Evolutionary conservation across 1,284 basidiomycete species (phyloP).

Genomic region (Tilletia caries): DNA sequence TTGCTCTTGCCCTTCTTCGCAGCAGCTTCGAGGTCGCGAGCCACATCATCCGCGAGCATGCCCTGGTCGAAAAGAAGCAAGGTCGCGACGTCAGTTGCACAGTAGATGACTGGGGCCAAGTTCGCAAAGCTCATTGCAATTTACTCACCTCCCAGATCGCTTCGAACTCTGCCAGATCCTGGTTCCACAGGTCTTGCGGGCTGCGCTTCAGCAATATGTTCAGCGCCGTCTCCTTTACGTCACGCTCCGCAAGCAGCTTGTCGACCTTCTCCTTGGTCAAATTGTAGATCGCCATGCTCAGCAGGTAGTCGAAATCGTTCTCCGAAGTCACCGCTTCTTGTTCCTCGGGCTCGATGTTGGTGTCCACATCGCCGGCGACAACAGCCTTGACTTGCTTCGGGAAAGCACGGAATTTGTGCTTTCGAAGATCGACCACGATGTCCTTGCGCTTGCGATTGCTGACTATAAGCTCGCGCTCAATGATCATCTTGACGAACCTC

Average conservation of each 20-base stretch:
- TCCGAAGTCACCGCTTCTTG: slow-evolving; percentile 39
- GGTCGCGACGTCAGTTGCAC: neutral
- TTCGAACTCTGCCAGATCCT: slow-evolving; percentile 80
- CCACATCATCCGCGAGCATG: neutral
- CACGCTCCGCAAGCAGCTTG: slow-evolving; percentile 74
- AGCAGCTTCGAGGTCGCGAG: neutral
- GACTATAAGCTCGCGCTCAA: slow-evolving; percentile 80
- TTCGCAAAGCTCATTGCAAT: neutral
- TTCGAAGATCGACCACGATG: slow-evolving; percentile 79
- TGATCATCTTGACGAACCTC: slow-evolving; percentile 94
- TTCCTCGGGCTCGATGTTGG: slow-evolving; percentile 64
- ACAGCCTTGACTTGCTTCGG: slow-evolving; percentile 71
- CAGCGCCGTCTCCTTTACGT: slow-evolving; percentile 79
- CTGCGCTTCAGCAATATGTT: slow-evolving; percentile 72
- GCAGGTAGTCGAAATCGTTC: slow-evolving; percentile 86
- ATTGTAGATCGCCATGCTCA: slow-evolving; percentile 93
- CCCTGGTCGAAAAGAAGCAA: neutral
- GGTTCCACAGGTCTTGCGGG: slow-evolving; percentile 84
- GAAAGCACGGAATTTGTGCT: slow-evolving; percentile 82
- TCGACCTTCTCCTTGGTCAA: slow-evolving; percentile 92
- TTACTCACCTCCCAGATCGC: slow-evolving; percentile 69
- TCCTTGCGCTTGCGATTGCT: slow-evolving; percentile 86
- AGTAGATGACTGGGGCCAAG: neutral
- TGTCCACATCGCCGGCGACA: slow-evolving; percentile 61
- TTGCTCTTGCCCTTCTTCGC: slow-evolving; percentile 8